Evolutionary conservation across 306 rosid species (phyloP).

Genomic region (Ormosia semicastrata): DNA sequence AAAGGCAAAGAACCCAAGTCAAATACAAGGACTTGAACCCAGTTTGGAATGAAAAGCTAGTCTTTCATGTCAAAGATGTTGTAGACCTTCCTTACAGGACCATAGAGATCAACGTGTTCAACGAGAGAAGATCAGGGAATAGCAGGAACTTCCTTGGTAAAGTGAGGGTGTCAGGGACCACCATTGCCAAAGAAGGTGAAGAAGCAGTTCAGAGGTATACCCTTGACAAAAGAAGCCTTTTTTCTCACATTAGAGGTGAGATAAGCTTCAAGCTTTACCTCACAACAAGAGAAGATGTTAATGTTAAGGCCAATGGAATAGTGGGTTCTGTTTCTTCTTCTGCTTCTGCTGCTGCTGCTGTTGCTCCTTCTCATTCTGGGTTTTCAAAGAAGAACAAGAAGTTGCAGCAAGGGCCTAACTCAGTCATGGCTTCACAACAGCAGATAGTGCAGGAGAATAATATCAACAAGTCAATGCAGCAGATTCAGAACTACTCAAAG

Average conservation of each 20-base stretch:
- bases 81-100: constrained; percentile 62
- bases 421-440: constrained; percentile 33
- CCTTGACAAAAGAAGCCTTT: constrained; percentile 59
- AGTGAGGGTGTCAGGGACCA: constrained; percentile 58
- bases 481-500: constrained; percentile 35
- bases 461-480: constrained; percentile 23
- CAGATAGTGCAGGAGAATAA: constrained; percentile 29
- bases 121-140: constrained; percentile 50
- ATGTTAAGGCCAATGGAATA: constrained; percentile 32
- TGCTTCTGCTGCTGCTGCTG: constrained; percentile 15
- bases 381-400: constrained; percentile 51
- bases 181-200: constrained; percentile 48
- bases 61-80: constrained; percentile 42
- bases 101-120: constrained; percentile 54
- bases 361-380: constrained; percentile 32
- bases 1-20: constrained; percentile 54
- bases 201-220: constrained; percentile 39
- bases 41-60: constrained; percentile 61
- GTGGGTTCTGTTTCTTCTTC: constrained; percentile 7
- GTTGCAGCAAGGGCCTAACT: constrained; percentile 37
- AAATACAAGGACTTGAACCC: constrained; percentile 61
- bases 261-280: constrained; percentile 56
- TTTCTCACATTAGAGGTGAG: constrained; percentile 65
- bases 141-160: constrained; percentile 60
- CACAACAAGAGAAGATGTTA: constrained; percentile 30